A percentile compares a stretch with the other conserved stretches of the same genome.
Conservation (phyloP, 495 filamentous ascomycete species). For the Cercophora newfieldiana region DNA sequence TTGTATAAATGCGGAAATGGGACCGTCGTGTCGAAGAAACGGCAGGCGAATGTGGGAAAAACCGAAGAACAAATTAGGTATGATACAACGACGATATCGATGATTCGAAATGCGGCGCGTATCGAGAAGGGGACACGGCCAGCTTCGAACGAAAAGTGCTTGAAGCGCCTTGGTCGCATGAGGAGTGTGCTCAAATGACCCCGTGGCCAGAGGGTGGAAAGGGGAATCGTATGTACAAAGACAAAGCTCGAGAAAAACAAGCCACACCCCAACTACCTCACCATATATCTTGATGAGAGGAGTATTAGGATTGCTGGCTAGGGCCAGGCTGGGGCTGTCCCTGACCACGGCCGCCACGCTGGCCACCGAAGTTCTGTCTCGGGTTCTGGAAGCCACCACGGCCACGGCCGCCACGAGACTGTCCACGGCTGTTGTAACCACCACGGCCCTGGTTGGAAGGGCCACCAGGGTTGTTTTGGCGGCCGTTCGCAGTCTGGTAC, state of each 20-base stretch:
- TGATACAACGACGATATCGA: slow-evolving; percentile 27
- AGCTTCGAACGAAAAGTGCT: neutral
- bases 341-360: slow-evolving; percentile 40
- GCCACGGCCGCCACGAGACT: slow-evolving; percentile 29
- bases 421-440: slow-evolving; percentile 42
- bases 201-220: slow-evolving; percentile 7
- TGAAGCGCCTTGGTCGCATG: neutral
- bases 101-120: slow-evolving; percentile 11
- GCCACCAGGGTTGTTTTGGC: slow-evolving; percentile 29
- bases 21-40: slow-evolving; percentile 16
- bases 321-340: slow-evolving; percentile 27
- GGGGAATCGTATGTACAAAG: slow-evolving; percentile 37
- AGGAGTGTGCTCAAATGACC: neutral
- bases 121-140: neutral
- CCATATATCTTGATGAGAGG: slow-evolving; percentile 2
- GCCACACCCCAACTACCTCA: slow-evolving; percentile 9
- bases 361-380: slow-evolving; percentile 46
- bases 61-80: slow-evolving; percentile 21
- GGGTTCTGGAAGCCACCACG: slow-evolving; percentile 30
- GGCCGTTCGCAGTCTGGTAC: slow-evolving; percentile 28
- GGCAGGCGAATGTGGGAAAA: neutral
- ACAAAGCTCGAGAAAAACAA: slow-evolving; percentile 17
- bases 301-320: slow-evolving; percentile 29
- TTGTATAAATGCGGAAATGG: slow-evolving; percentile 13
- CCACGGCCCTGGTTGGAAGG: slow-evolving; percentile 26